Evolutionary conservation across 306 rosid genomes (phyloP).

Genomic region (Dalbergia oliveri): DNA sequence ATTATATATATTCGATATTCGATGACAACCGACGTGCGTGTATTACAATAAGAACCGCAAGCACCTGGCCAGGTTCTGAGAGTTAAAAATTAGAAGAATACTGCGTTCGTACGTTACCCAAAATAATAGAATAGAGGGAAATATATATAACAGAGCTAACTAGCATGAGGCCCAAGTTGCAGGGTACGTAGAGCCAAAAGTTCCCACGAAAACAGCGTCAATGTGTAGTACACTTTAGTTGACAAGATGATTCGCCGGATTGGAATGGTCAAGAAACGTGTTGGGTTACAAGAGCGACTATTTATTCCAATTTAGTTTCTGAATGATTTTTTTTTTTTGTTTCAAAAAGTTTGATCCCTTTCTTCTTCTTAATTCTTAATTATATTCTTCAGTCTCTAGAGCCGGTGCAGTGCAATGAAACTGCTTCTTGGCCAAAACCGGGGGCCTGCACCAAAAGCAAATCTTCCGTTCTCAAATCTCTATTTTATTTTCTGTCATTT

Average conservation of each 20-base stretch:
- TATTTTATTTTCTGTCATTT: too few relatives aligned
- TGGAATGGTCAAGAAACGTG: conserved; percentile 31
- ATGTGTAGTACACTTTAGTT: background rate
- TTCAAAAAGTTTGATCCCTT: background rate
- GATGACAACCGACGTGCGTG: background rate
- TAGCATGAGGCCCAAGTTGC: background rate
- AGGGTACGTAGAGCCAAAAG: background rate
- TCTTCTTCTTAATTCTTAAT: background rate
- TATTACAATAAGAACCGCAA: background rate
- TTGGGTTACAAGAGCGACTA: conserved; percentile 14
- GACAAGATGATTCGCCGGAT: background rate
- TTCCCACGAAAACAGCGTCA: background rate
- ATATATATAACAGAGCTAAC: background rate
- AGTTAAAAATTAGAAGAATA: background rate
- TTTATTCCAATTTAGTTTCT: background rate
- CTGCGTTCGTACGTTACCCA: background rate
- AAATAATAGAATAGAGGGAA: background rate
- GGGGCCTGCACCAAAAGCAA: background rate
- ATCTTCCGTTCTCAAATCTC: too few relatives aligned
- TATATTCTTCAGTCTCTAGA: background rate
- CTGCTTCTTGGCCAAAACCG: conserved; percentile 47
- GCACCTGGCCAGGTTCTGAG: background rate
- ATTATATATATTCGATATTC: background rate
- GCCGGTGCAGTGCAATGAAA: conserved; percentile 42
- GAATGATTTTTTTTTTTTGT: background rate